Evolutionary conservation across 140 eudicot species (phyloP).

Genomic region (Anethum foeniculum): DNA sequence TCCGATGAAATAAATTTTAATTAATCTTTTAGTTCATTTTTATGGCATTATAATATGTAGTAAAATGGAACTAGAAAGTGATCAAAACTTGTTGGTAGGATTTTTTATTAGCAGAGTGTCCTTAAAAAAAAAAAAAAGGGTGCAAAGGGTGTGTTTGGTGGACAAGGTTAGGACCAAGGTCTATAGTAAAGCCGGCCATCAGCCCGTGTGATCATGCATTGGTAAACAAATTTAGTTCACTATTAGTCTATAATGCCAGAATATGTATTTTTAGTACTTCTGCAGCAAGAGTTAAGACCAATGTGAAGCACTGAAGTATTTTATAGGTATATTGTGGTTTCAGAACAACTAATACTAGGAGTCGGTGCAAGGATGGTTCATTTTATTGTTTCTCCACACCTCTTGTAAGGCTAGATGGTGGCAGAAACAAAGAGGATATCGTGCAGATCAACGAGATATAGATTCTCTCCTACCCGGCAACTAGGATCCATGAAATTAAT

Average conservation of each 20-base stretch:
- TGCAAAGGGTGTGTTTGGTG: not conserved
- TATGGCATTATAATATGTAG: not conserved
- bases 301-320: not conserved
- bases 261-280: not conserved
- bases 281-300: not conserved
- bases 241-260: not conserved
- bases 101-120: not conserved
- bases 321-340: not conserved
- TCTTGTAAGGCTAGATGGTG: conserved; percentile 4
- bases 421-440: conserved; percentile 1
- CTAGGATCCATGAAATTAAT: not conserved
- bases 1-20: not conserved
- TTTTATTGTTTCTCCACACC: not conserved
- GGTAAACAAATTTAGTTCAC: not conserved
- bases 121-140: not conserved
- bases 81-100: not conserved
- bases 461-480: not conserved
- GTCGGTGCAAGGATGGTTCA: not conserved
- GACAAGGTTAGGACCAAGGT: not conserved
- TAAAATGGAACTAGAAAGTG: not conserved
- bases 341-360: not conserved
- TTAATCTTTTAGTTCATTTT: not conserved
- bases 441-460: not conserved
- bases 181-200: not conserved
- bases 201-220: not conserved